These are phyloP conservation scores for Pseudozyma flocculosa DNA, from an alignment of 1,284 basidiomycete genomes.

Conservation along the genomic window DNA sequence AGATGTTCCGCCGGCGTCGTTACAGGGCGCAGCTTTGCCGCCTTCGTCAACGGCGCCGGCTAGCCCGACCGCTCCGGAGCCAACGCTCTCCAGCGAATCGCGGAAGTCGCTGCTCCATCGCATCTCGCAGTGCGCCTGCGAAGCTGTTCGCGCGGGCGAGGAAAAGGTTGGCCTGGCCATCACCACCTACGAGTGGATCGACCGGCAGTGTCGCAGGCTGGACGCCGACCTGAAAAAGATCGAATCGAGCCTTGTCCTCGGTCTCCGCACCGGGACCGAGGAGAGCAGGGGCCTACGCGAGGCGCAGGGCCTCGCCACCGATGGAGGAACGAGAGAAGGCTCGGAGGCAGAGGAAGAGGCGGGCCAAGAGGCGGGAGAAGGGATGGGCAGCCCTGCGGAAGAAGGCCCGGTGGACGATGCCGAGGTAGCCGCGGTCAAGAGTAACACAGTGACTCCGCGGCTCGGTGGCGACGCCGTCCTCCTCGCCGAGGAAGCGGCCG, in stretches of 20 bases:
- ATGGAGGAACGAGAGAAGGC: conserved; percentile 1
- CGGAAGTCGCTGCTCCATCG: conserved; percentile 9
- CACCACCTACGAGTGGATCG: conserved; percentile 62
- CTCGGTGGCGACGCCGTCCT: conserved; percentile 7
- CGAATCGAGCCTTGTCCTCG: conserved; percentile 45
- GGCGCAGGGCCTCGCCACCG: conserved; percentile 23
- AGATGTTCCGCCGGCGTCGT: too few species aligned
- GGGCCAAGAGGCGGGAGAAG: neutral
- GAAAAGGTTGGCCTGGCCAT: conserved; percentile 62
- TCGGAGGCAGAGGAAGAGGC: conserved; percentile 4
- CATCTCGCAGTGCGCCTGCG: conserved; percentile 25
- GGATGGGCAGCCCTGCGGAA: neutral
- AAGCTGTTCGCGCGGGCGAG: conserved; percentile 58
- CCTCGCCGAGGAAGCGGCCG: neutral
- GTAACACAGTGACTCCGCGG: conserved; percentile 10
- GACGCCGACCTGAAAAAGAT: conserved; percentile 59
- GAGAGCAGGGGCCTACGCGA: conserved; percentile 35
- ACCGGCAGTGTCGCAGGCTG: conserved; percentile 62
- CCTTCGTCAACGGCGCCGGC: too few species aligned
- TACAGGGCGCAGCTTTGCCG: too few species aligned
- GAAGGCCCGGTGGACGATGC: neutral
- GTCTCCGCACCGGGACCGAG: conserved; percentile 39
- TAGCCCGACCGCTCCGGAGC: too few species aligned
- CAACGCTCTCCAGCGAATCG: too few species aligned
- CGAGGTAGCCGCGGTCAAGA: neutral